Evolutionary conservation across 1,284 basidiomycete species (phyloP).

Genomic region (Fomes fomentarius): DNA sequence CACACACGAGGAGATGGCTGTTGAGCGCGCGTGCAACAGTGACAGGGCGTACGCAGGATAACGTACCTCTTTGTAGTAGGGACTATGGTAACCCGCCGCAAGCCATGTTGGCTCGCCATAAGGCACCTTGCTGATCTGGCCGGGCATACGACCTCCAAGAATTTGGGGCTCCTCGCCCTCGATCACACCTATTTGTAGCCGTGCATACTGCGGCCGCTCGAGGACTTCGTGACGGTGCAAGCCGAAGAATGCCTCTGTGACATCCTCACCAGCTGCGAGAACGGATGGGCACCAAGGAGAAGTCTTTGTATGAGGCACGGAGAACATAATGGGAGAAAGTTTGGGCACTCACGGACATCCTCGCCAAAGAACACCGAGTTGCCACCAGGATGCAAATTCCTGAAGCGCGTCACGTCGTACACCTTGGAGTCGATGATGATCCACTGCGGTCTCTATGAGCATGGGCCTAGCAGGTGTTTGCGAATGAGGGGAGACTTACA

Average conservation of each 20-base stretch:
- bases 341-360: slow-evolving; percentile 63
- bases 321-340: not conserved
- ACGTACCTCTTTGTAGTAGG: slow-evolving; percentile 74
- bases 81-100: slow-evolving; percentile 63
- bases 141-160: slow-evolving; percentile 48
- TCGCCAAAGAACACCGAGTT: slow-evolving; percentile 71
- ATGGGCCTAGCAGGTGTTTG: not conserved
- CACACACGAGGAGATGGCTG: not conserved
- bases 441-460: slow-evolving; percentile 53
- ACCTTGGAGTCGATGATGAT: slow-evolving; percentile 83
- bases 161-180: slow-evolving; percentile 67
- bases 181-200: slow-evolving; percentile 73
- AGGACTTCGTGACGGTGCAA: slow-evolving; percentile 84
- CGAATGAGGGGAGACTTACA: no score
- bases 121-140: slow-evolving; percentile 72
- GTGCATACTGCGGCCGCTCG: slow-evolving; percentile 70
- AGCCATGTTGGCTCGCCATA: slow-evolving; percentile 88
- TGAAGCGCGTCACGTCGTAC: slow-evolving; percentile 81
- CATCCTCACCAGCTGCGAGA: slow-evolving; percentile 73
- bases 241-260: slow-evolving; percentile 84
- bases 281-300: not conserved
- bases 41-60: not conserved
- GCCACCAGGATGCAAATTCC: slow-evolving; percentile 83
- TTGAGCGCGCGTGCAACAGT: not conserved
- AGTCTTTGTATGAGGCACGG: no score